Evolutionary conservation across 2,329 filamentous ascomycete species (phyloP), one percentile per base, ranked within the genome.

Genomic region (Rutstroemia sp.): DNA sequence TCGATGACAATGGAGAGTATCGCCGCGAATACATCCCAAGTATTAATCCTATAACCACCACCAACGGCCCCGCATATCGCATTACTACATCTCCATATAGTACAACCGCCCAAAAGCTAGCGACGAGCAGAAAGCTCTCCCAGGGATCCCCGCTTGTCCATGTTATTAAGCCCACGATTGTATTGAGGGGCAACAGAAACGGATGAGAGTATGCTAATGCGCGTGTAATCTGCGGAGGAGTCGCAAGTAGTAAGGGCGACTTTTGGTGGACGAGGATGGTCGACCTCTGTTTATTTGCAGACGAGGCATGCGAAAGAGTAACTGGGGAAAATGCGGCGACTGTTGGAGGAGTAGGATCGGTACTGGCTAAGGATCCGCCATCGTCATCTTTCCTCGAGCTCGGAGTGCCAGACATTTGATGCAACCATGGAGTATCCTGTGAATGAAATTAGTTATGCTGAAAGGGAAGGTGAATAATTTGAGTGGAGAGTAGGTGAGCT

Each of bases 191-290:
- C 7, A 96, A 76, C 7, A 99, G 78, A 69, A 96, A 97, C 0
- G 94, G 92, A 69, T 99, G 92, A 61, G 92, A 96, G 71, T 97
- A 96, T 61, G 92, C 92, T 58, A 99, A 79, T 14, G 92, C 92
- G 64, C 94, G 84, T 2, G 94, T 99, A 70, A 99, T 87, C 69
- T 96, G 89, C 1, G 94, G 94, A 45, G 94, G 94, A 9, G 94
- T 99, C 16, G 92, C 91, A 58, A 95, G 86, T 17, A 99, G 80
- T 47, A 99, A 75, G 10, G 94, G 94, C 16, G 90, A 96, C 74
- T 97, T 99, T 71, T 96, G 92, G 72, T 97, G 92, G 19, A 99
- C 92, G 64, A 97, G 84, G 64, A 99, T 92, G 57, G 90, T 95
- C 17, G 90, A 95, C 47, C 89, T 84, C 60, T 92, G 87, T 68